These are phyloP conservation scores for Saturnispora dispora DNA, from an alignment of 805 yeast species.

Conservation along the genomic window DNA sequence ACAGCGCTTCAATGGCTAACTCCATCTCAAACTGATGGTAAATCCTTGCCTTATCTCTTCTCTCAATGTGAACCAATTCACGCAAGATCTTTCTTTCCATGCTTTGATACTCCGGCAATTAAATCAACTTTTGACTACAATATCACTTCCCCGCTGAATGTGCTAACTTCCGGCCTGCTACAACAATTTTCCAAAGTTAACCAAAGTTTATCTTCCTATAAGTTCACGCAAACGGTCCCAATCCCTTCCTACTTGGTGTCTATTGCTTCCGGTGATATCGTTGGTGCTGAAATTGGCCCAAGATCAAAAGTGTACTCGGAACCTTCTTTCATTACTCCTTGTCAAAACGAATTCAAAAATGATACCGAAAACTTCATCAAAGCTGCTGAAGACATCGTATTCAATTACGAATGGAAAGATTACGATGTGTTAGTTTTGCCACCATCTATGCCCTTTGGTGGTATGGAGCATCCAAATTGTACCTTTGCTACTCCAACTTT, in stretches of 20 bases:
- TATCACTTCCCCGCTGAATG: constrained; percentile 57
- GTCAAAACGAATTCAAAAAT: constrained; percentile 69
- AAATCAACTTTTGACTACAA: constrained; percentile 55
- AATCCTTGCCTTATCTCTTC: constrained; percentile 60
- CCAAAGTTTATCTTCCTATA: constrained; percentile 27
- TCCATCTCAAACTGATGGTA: constrained; percentile 67
- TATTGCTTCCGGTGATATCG: constrained; percentile 75
- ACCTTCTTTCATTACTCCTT: constrained; percentile 54
- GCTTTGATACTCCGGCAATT: constrained; percentile 83
- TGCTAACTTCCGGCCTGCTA: constrained; percentile 57
- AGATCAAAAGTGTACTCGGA: constrained; percentile 78
- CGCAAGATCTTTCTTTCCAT: constrained; percentile 80
- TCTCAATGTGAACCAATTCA: constrained; percentile 91
- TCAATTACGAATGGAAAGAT: constrained; percentile 75
- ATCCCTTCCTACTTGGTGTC: constrained; percentile 81
- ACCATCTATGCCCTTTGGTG: constrained; percentile 75
- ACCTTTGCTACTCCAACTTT: constrained; percentile 88
- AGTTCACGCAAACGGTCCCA: constrained; percentile 67
- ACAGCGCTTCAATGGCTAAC: constrained; percentile 83
- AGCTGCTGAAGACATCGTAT: constrained; percentile 69
- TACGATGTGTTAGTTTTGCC: constrained; percentile 79
- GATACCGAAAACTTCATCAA: constrained; percentile 75
- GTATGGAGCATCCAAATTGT: constrained; percentile 91
- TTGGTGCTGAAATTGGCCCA: constrained; percentile 66
- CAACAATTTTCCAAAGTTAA: constrained; percentile 26